A percentile compares a stretch with the other conserved stretches of the same genome.
Conservation (phyloP, 2,329 filamentous ascomycete species). For the Plectosphaerella sp. region DNA sequence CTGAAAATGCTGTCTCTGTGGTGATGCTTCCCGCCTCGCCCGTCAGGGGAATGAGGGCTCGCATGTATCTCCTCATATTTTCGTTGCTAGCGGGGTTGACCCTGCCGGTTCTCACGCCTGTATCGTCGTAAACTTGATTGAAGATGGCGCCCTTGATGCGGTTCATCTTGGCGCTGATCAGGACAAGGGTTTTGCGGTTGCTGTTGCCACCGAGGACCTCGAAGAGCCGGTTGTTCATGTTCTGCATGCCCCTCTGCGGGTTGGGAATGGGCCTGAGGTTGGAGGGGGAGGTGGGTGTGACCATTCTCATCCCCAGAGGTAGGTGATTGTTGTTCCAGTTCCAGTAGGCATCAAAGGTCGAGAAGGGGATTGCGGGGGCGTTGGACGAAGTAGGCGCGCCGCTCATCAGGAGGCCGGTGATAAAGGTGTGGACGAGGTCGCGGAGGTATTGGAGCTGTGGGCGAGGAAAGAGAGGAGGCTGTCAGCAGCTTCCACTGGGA, state of each 20-base stretch:
- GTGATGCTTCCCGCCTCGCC: background rate
- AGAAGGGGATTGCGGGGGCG: background rate
- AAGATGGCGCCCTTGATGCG: conserved; percentile 4
- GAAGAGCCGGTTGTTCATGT: background rate
- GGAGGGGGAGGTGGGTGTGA: background rate
- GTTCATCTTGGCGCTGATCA: conserved; percentile 3
- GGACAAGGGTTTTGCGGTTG: background rate
- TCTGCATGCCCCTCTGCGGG: background rate
- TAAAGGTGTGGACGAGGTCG: background rate
- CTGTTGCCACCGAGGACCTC: background rate
- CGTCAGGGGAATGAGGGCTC: background rate
- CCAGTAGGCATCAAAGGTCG: background rate
- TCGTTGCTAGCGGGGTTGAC: background rate
- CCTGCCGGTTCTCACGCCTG: background rate
- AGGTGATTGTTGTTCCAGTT: background rate
- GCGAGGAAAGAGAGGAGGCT: background rate
- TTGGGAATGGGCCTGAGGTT: background rate
- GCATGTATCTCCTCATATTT: background rate
- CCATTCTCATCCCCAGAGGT: background rate
- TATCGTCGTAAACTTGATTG: background rate
- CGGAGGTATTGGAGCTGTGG: background rate
- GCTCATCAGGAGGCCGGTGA: background rate
- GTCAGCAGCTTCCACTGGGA: background rate
- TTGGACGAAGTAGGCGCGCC: background rate
- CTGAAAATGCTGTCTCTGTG: background rate